These are phyloP conservation scores for Sungouiella thailandica DNA, from an alignment of 805 yeast genomes.

Conservation along the genomic window DNA sequence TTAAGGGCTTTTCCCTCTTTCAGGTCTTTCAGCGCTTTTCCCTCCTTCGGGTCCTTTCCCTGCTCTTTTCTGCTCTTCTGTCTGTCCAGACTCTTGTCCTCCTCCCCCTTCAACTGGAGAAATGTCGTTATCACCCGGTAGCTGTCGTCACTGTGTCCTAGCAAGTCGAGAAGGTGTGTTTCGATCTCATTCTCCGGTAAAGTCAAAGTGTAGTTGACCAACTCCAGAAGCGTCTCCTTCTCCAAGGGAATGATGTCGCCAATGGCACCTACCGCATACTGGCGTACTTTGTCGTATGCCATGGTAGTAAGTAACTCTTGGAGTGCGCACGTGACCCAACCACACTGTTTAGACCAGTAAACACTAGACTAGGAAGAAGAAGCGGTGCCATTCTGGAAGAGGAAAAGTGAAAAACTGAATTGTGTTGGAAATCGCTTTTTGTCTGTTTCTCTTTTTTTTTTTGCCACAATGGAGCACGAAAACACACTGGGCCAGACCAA, in stretches of 20 bases:
- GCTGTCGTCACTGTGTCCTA: slow-evolving; percentile 55
- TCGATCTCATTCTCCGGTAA: slow-evolving; percentile 45
- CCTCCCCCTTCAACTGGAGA: slow-evolving; percentile 34
- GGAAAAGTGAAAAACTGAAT: too few relatives aligned
- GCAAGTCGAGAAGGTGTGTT: slow-evolving; percentile 48
- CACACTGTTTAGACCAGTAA: too few relatives aligned
- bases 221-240: slow-evolving; percentile 47
- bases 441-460: too few relatives aligned
- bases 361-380: too few relatives aligned
- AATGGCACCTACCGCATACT: slow-evolving; percentile 24
- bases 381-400: too few relatives aligned
- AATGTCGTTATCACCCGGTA: slow-evolving; percentile 44
- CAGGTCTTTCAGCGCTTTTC: slow-evolving; percentile 2
- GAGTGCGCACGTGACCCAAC: not conserved
- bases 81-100: slow-evolving; percentile 8
- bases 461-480: too few relatives aligned
- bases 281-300: slow-evolving; percentile 18
- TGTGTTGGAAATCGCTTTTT: too few relatives aligned
- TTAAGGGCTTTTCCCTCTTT: too few relatives aligned
- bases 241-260: slow-evolving; percentile 52
- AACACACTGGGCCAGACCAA: too few relatives aligned
- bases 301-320: slow-evolving; percentile 2
- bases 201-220: slow-evolving; percentile 48
- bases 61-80: not conserved
- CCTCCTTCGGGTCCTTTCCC: not conserved